Evolutionary conservation across 805 yeast genomes (phyloP).

Genomic region (Zygosaccharomyces siamensis): DNA sequence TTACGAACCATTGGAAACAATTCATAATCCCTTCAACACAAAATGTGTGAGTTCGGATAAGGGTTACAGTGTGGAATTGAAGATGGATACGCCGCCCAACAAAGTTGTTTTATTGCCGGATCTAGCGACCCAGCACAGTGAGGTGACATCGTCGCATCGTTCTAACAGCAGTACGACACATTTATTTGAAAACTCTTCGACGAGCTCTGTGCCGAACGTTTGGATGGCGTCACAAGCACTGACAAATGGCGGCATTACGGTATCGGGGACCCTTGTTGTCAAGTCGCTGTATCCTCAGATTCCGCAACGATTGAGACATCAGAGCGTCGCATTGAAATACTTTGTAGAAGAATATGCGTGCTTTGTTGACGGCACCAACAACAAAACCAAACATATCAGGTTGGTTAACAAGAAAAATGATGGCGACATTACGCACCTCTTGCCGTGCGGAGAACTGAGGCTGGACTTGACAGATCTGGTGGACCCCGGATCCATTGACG

Average conservation of each 20-base stretch:
- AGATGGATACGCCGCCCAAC: slow-evolving; percentile 9
- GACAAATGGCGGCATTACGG: slow-evolving; percentile 8
- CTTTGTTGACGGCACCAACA: slow-evolving; percentile 5
- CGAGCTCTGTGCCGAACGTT: slow-evolving; percentile 8
- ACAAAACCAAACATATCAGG: slow-evolving; percentile 4
- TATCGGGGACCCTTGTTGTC: slow-evolving; percentile 11
- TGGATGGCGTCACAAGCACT: not conserved
- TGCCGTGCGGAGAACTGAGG: slow-evolving; percentile 10
- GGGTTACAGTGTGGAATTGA: slow-evolving; percentile 16
- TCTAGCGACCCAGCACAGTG: slow-evolving; percentile 9
- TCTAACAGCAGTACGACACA: slow-evolving; percentile 6
- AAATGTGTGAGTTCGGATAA: slow-evolving; percentile 7
- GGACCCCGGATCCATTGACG: not conserved
- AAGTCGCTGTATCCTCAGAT: slow-evolving; percentile 4
- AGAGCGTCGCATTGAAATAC: slow-evolving; percentile 18
- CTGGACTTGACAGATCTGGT: slow-evolving; percentile 5
- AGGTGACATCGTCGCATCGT: slow-evolving; percentile 3
- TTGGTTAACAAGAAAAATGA: slow-evolving; percentile 6
- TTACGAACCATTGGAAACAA: slow-evolving; percentile 16
- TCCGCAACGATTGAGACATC: slow-evolving; percentile 12
- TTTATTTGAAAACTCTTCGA: slow-evolving; percentile 9
- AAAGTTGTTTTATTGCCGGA: slow-evolving; percentile 16
- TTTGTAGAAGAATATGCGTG: slow-evolving; percentile 19
- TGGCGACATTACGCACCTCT: slow-evolving; percentile 6
- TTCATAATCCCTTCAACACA: slow-evolving; percentile 16